phyloP scores from a whole-genome alignment of 441 rosid genomes.

The Adansonia gregorii region DNA sequence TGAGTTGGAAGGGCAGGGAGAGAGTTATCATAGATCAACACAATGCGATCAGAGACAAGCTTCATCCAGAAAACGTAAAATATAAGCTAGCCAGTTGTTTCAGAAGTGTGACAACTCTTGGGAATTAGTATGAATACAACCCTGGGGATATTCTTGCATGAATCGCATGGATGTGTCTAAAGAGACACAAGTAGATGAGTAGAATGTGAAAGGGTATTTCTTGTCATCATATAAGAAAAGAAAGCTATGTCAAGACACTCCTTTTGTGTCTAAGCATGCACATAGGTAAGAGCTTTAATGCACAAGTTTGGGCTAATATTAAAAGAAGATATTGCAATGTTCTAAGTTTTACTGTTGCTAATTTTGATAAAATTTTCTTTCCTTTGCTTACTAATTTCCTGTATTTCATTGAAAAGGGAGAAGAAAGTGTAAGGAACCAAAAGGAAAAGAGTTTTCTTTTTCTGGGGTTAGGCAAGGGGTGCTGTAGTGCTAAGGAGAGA shows the following conservation, averaged over 20 bases:
- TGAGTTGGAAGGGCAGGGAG: not conserved
- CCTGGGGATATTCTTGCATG: conserved; percentile 4
- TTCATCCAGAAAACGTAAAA: not conserved
- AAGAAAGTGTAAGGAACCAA: conserved; percentile 11
- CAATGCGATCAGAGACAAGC: conserved; percentile 14
- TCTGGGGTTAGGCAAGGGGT: not conserved
- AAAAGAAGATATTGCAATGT: not conserved
- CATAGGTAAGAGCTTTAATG: not conserved
- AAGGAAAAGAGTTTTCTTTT: not conserved
- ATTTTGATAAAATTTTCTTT: not conserved
- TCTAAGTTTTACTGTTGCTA: not conserved
- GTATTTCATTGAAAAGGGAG: not conserved
- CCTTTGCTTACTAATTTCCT: not conserved
- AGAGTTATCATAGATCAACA: conserved; percentile 14
- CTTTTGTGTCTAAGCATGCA: conserved; percentile 14
- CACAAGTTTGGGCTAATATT: not conserved
- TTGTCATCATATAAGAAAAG: not conserved
- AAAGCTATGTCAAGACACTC: not conserved
- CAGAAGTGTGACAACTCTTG: not conserved
- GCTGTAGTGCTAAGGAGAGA: not conserved
- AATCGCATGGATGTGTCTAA: not conserved
- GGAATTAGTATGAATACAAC: not conserved
- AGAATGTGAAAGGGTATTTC: not conserved
- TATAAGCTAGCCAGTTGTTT: conserved; percentile 13
- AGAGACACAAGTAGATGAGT: not conserved